Evolutionary conservation across 108 stramenopile genomes (phyloP).

Genomic region (Nannochloropsis gaditana): DNA sequence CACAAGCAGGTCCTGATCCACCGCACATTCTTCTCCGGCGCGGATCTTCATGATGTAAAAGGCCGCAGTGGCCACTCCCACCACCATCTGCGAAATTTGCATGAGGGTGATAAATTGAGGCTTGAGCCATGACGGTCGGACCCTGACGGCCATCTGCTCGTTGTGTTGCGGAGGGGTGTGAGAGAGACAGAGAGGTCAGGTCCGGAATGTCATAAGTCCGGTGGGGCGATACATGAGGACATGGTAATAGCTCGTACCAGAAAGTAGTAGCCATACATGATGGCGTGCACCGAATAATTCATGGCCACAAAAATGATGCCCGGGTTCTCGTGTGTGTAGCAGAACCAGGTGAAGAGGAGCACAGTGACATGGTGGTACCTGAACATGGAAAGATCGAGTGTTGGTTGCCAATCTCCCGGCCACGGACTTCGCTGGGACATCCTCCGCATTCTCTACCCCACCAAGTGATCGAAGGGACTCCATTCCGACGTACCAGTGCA

Average conservation of each 20-base stretch:
- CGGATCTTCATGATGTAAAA: slow-evolving; percentile 18
- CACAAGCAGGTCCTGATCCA: slow-evolving; percentile 6
- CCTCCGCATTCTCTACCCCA: too few species aligned
- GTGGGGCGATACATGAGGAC: not conserved
- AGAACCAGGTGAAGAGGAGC: slow-evolving; percentile 62
- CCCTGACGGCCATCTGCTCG: slow-evolving; percentile 18
- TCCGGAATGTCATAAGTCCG: too few species aligned
- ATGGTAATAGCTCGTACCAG: slow-evolving; percentile 36
- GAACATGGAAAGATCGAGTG: slow-evolving; percentile 27
- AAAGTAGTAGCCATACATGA: slow-evolving; percentile 98
- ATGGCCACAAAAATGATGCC: slow-evolving; percentile 67
- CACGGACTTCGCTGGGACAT: too few species aligned
- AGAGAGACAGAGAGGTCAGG: too few species aligned
- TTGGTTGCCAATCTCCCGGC: too few species aligned
- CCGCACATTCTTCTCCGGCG: not conserved
- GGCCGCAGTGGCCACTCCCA: slow-evolving; percentile 46
- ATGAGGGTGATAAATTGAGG: slow-evolving; percentile 49
- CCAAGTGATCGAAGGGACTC: too few species aligned
- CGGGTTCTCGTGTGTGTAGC: slow-evolving; percentile 50
- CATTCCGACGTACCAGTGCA: slow-evolving; percentile 55
- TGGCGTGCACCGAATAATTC: slow-evolving; percentile 97
- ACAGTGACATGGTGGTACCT: slow-evolving; percentile 62
- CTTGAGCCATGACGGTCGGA: slow-evolving; percentile 30
- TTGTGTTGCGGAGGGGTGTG: not conserved
- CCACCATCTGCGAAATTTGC: slow-evolving; percentile 57